phyloP scores from a whole-genome alignment of 768 basidiomycete genomes.

The Guyanaporus albipodus region DNA sequence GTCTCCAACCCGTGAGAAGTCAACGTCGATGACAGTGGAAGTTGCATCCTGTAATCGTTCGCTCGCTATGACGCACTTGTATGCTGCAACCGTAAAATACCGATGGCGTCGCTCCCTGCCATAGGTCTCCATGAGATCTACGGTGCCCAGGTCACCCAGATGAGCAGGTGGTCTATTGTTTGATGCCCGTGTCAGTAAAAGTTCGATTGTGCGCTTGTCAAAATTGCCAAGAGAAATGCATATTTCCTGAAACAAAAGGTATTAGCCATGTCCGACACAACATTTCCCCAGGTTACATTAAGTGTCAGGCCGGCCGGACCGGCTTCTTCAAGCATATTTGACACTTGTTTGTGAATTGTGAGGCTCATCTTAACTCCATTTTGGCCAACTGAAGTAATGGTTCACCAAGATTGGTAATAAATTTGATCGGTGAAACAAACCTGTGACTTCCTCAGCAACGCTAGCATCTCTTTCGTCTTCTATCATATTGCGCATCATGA shows the following conservation, averaged over 20 bases:
- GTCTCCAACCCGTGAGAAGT: conserved; percentile 49
- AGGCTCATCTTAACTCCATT: conserved; percentile 53
- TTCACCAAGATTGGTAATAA: not conserved
- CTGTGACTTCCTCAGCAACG: conserved; percentile 30
- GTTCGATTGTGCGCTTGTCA: conserved; percentile 79
- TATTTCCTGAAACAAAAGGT: conserved; percentile 47
- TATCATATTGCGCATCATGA: conserved; percentile 34
- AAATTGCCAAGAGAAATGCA: conserved; percentile 60
- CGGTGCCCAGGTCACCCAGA: conserved; percentile 66
- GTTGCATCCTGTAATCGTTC: conserved; percentile 60
- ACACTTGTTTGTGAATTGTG: conserved; percentile 75
- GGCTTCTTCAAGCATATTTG: conserved; percentile 66
- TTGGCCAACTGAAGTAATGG: conserved; percentile 27
- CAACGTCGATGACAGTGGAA: conserved; percentile 41
- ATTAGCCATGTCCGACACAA: conserved; percentile 4
- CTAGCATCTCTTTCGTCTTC: conserved; percentile 38
- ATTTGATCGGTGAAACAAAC: conserved; percentile 22
- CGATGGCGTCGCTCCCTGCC: conserved; percentile 86
- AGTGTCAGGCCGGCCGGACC: conserved; percentile 69
- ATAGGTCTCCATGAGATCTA: conserved; percentile 71
- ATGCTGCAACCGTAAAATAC: conserved; percentile 74
- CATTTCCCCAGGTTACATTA: conserved; percentile 42
- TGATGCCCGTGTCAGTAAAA: conserved; percentile 68
- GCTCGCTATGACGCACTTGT: conserved; percentile 53
- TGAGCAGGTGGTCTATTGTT: conserved; percentile 63